These are phyloP conservation scores for Catharanthus roseus DNA, from an alignment of 257 asterid genomes.

Conservation along the genomic window DNA sequence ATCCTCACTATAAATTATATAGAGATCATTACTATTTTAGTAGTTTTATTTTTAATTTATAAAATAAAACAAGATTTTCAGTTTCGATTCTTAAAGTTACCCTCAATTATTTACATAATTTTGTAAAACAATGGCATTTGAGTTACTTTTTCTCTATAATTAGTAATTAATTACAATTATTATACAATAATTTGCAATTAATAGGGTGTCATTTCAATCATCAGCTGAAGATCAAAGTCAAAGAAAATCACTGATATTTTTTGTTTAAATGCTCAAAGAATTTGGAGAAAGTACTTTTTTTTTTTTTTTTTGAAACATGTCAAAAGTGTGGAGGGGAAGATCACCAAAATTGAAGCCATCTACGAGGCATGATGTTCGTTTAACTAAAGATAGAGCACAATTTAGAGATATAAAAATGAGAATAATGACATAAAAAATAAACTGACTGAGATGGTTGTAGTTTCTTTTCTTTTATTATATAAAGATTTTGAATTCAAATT, in stretches of 20 bases:
- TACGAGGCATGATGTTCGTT: no score
- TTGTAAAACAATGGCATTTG: neutral
- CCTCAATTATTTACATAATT: neutral
- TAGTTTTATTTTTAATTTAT: neutral
- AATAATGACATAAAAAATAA: no score
- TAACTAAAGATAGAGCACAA: no score
- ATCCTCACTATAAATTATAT: neutral
- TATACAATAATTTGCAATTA: neutral
- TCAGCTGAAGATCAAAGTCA: neutral
- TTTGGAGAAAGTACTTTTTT: neutral
- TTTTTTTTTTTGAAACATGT: no score
- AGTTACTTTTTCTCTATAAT: neutral
- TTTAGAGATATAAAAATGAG: no score
- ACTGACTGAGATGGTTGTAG: no score
- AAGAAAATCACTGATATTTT: neutral
- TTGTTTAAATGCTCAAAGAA: no score
- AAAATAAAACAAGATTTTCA: neutral
- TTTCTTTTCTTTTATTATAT: no score
- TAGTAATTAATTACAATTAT: no score
- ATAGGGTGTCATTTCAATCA: neutral
- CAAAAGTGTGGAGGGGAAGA: no score
- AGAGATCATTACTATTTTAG: neutral
- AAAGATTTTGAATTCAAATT: no score
- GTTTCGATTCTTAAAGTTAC: neutral
- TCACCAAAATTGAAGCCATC: no score